phyloP scores from a whole-genome alignment of 352 stramenopile genomes.

The Saprolegnia diclina region DNA sequence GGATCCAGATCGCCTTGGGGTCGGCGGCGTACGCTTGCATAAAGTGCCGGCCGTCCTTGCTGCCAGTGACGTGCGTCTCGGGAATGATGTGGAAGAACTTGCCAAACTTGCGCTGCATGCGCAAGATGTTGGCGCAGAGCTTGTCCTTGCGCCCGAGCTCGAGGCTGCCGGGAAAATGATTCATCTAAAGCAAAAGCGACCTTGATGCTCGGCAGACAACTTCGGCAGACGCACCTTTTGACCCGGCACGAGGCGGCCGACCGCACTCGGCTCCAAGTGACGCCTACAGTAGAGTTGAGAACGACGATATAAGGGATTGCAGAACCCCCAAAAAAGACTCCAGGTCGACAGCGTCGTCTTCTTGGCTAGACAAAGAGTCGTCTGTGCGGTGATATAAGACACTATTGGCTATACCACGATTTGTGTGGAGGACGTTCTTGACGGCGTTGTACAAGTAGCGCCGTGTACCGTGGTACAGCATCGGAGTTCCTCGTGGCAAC shows the following conservation, averaged over 20 bases:
- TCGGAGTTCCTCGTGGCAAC: not conserved
- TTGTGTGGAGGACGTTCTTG: constrained; percentile 44
- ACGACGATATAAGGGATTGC: not conserved
- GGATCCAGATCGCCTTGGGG: constrained; percentile 58
- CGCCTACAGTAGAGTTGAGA: constrained; percentile 19
- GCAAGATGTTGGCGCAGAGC: constrained; percentile 52
- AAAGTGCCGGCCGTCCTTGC: constrained; percentile 62
- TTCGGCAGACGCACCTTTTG: constrained; percentile 35
- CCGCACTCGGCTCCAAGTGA: constrained; percentile 48
- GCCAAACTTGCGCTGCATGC: constrained; percentile 57
- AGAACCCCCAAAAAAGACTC: constrained; percentile 65
- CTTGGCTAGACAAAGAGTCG: constrained; percentile 25
- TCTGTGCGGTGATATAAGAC: not conserved
- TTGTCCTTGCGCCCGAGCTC: constrained; percentile 72
- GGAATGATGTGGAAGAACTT: constrained; percentile 53
- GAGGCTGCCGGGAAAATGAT: constrained; percentile 74
- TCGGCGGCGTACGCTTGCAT: constrained; percentile 41
- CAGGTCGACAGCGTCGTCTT: constrained; percentile 32
- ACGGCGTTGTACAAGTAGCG: constrained; percentile 78
- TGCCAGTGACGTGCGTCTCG: constrained; percentile 64
- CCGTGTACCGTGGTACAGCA: constrained; percentile 48
- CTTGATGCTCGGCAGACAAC: not conserved
- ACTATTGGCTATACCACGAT: constrained; percentile 37
- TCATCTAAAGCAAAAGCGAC: constrained; percentile 27
- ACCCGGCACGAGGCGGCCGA: constrained; percentile 39